These are phyloP conservation scores for Trichoderma harzianum DNA, from an alignment of 2,329 filamentous ascomycete genomes.

Conservation along the genomic window DNA sequence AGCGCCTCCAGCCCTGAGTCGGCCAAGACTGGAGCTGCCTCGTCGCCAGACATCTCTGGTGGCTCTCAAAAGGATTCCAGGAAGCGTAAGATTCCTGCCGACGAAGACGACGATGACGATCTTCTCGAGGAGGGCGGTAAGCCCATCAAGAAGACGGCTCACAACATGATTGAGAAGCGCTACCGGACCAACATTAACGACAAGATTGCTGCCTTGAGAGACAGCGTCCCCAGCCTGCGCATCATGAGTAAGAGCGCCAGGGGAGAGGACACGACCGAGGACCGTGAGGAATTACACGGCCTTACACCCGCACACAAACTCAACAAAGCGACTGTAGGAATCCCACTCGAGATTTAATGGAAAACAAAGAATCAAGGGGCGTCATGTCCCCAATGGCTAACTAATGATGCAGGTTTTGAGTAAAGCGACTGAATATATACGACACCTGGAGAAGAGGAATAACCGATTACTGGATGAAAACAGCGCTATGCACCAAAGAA, in stretches of 20 bases:
- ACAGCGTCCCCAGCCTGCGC: constrained; percentile 86
- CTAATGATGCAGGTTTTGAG: constrained; percentile 61
- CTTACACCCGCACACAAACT: constrained; percentile 86
- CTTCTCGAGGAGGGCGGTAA: constrained; percentile 57
- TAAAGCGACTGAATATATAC: constrained; percentile 95
- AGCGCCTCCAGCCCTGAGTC: constrained; percentile 59
- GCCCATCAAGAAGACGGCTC: constrained; percentile 79
- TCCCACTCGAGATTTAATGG: not conserved
- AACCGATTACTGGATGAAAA: constrained; percentile 80
- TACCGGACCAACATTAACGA: constrained; percentile 96
- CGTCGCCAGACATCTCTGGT: constrained; percentile 56
- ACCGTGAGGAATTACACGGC: constrained; percentile 71
- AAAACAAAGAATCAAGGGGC: not conserved
- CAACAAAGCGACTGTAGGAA: constrained; percentile 84
- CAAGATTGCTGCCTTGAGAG: constrained; percentile 87
- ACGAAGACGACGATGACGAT: constrained; percentile 45
- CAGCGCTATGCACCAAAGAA: constrained; percentile 68
- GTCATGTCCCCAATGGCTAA: not conserved
- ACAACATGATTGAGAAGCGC: constrained; percentile 97
- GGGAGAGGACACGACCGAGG: constrained; percentile 66
- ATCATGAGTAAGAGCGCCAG: constrained; percentile 72
- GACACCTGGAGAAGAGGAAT: constrained; percentile 88
- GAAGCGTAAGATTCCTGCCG: constrained; percentile 68
- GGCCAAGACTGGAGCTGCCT: constrained; percentile 43
- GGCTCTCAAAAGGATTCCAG: constrained; percentile 49